Evolutionary conservation across 2,329 filamentous ascomycete genomes (phyloP).

Genomic region (Hypoxylon rubiginosum): DNA sequence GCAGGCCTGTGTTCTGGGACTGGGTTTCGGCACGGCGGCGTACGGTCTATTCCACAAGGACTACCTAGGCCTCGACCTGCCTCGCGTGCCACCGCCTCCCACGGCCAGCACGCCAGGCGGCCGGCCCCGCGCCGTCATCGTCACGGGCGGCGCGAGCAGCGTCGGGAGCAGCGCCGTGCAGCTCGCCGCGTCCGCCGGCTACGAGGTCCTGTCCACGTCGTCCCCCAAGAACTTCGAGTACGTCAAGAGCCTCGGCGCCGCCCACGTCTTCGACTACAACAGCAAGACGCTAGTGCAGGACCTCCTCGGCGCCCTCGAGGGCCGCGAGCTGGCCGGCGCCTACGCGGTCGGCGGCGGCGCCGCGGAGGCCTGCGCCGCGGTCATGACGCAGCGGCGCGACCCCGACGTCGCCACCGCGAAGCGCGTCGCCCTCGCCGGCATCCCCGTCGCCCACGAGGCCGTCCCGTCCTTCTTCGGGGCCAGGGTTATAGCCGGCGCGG

Average conservation of each 20-base stretch:
- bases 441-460: conserved; percentile 8
- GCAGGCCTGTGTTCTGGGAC: conserved; percentile 47
- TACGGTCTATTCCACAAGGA: conserved; percentile 44
- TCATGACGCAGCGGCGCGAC: conserved; percentile 28
- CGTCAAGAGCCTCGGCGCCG: conserved; percentile 57
- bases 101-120: conserved; percentile 49
- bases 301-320: conserved; percentile 44
- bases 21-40: conserved; percentile 46
- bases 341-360: conserved; percentile 35
- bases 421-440: conserved; percentile 33
- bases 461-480: too few species aligned
- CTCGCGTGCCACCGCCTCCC: conserved; percentile 12
- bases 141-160: conserved; percentile 62
- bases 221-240: conserved; percentile 58
- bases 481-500: too few species aligned
- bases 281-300: conserved; percentile 48
- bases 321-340: conserved; percentile 40
- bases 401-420: conserved; percentile 36
- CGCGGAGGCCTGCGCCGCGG: conserved; percentile 36
- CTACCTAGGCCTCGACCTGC: conserved; percentile 37
- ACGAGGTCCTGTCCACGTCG: conserved; percentile 59
- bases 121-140: conserved; percentile 56
- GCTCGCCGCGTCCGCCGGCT: conserved; percentile 59
- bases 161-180: conserved; percentile 63
- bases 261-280: conserved; percentile 59